Conservation (phyloP, 345 rosid species). For the Lenwebbia sp. region DNA sequence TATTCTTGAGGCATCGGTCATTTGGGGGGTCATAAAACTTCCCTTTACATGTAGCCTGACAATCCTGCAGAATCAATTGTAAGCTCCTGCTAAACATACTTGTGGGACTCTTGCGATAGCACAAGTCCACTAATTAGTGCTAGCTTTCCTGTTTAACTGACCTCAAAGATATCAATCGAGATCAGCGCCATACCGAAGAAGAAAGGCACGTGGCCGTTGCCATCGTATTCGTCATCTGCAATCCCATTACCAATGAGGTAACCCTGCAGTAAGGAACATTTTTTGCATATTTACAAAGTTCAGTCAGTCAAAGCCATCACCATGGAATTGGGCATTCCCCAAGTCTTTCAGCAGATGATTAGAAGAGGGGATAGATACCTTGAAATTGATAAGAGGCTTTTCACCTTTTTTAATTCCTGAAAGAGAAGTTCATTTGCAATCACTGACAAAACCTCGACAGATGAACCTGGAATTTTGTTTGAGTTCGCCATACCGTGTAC, state of each 20-base stretch:
- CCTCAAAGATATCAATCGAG: conserved; percentile 15
- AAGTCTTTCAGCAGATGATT: neutral
- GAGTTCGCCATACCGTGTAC: conserved; percentile 8
- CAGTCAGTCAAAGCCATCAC: neutral
- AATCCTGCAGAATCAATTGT: conserved; percentile 16
- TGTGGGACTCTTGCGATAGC: neutral
- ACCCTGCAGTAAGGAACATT: conserved; percentile 16
- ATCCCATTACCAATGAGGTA: conserved; percentile 37
- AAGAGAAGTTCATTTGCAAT: neutral
- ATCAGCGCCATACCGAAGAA: conserved; percentile 33
- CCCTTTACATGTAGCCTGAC: conserved; percentile 20
- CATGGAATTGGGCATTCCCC: neutral
- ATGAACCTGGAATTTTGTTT: neutral
- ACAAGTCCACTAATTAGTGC: neutral
- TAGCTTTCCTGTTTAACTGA: neutral
- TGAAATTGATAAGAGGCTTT: conserved; percentile 25
- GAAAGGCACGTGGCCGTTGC: conserved; percentile 19
- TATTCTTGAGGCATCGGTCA: neutral
- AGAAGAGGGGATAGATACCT: conserved; percentile 8
- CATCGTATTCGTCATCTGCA: conserved; percentile 5
- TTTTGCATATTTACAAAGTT: neutral
- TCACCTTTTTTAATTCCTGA: conserved; percentile 22
- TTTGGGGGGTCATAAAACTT: conserved; percentile 6
- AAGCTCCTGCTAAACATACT: neutral
- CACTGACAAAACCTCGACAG: neutral